Percentiles rank a stretch among this genome's conserved stretches.
Conservation (phyloP, 2,329 filamentous ascomycete genomes). For the Cercospora brassicicola region DNA sequence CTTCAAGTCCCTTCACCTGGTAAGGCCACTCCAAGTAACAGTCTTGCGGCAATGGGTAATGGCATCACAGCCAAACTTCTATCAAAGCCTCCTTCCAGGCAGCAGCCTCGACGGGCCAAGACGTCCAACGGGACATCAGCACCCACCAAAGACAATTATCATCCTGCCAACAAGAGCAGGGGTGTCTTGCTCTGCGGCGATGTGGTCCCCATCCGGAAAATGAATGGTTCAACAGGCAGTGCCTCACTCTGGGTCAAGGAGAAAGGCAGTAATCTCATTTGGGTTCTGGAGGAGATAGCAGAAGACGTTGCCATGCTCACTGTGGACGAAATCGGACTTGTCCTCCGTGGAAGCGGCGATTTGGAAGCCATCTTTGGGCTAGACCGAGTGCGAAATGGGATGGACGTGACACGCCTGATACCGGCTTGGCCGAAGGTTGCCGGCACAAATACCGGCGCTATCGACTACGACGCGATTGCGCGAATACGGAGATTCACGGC, state of each 20-base stretch:
- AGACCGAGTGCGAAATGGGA: slow-evolving; percentile 64
- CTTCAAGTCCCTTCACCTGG: slow-evolving; percentile 33
- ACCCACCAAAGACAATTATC: slow-evolving; percentile 48
- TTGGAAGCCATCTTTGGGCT: slow-evolving; percentile 83
- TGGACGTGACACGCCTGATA: slow-evolving; percentile 75
- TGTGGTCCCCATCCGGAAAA: slow-evolving; percentile 96
- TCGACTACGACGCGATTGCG: slow-evolving; percentile 75
- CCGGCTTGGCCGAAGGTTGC: slow-evolving; percentile 77
- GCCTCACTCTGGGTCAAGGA: slow-evolving; percentile 99
- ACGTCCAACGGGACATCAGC: slow-evolving; percentile 60
- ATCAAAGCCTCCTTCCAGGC: slow-evolving; percentile 72
- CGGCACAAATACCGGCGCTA: slow-evolving; percentile 67
- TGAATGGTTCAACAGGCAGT: slow-evolving; percentile 86
- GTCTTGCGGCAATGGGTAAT: slow-evolving; percentile 65
- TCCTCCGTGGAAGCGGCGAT: slow-evolving; percentile 71
- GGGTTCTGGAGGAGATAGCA: slow-evolving; percentile 96
- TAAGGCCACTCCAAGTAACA: slow-evolving; percentile 42
- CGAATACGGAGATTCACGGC: slow-evolving; percentile 81
- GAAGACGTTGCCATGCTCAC: slow-evolving; percentile 81
- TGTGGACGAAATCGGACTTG: slow-evolving; percentile 73
- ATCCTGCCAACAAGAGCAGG: slow-evolving; percentile 70
- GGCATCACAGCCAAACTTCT: slow-evolving; percentile 86
- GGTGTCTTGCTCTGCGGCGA: slow-evolving; percentile 93
- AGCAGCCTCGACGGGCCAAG: slow-evolving; percentile 60
- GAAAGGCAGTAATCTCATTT: slow-evolving; percentile 88